Conservation (phyloP, 2,329 filamentous ascomycete species). For the Alternaria panax region DNA sequence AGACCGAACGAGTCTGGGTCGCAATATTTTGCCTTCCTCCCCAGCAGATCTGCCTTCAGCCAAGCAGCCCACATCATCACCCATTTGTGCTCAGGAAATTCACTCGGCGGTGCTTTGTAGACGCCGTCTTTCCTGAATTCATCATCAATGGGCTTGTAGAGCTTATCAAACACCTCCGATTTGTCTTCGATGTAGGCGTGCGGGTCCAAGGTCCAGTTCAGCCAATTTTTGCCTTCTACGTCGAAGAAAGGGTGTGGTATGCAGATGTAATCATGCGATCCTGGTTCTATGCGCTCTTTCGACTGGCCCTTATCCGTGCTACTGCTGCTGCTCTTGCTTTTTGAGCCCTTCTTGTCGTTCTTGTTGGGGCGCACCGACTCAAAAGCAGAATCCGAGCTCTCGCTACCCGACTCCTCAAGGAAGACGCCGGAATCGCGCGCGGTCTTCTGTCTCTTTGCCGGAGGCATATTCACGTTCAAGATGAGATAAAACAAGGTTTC, state of each 20-base stretch:
- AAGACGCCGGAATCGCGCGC: constrained; percentile 8
- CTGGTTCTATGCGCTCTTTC: background rate
- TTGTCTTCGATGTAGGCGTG: background rate
- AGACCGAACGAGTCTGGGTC: constrained; percentile 23
- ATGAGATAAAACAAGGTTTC: background rate
- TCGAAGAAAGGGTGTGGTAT: constrained; percentile 25
- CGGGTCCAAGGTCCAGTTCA: constrained; percentile 2
- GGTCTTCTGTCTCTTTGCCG: constrained; percentile 20
- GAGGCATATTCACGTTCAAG: constrained; percentile 14
- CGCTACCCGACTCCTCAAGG: constrained; percentile 8
- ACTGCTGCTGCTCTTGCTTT: background rate
- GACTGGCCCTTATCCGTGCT: background rate
- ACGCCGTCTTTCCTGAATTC: constrained; percentile 11
- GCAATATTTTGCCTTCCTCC: constrained; percentile 18
- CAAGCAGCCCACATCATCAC: constrained; percentile 26
- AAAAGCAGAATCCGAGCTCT: constrained; percentile 9
- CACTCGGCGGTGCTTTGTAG: constrained; percentile 6
- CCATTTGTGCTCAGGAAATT: constrained; percentile 28
- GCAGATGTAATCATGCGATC: constrained; percentile 23
- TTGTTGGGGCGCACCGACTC: constrained; percentile 7
- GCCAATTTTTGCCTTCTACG: constrained; percentile 15
- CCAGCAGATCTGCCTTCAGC: constrained; percentile 9
- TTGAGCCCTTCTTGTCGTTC: background rate
- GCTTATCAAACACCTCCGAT: constrained; percentile 3
- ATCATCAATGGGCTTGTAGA: constrained; percentile 15